Evolutionary conservation across 1,284 basidiomycete genomes (phyloP), one percentile per base, ranked within the genome.

Genomic region (Cryptococcus jaspeensis): DNA sequence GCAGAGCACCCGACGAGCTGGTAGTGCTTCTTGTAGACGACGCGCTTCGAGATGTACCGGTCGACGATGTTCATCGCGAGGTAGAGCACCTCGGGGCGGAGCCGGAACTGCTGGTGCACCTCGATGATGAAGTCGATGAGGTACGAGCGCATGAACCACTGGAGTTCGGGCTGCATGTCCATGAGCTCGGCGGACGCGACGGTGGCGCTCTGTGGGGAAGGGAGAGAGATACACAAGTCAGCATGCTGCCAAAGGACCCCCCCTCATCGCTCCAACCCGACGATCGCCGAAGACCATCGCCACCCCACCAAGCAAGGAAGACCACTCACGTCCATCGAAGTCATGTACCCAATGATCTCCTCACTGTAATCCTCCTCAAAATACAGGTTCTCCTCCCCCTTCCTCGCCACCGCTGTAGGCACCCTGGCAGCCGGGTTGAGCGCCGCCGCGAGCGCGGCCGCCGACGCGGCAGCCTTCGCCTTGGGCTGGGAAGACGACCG

Each of bases 21-120:
- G 77, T 98, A 99, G 80, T 99, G 96, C 78, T 96, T 96, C 81
- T 94, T 93, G 81, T 93, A 98, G 54, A 99, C 96, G 65, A 99
- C 89, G 45, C 96, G 90, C 67, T 94, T 92, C 52, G 96, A 98
- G 32, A 99, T 92, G 78, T 99, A 99, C 67, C 96, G 92, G 79
- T 99, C 96, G 76, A 99, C 88, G 74, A 99, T 95, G 82, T 99
- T 99, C 80, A 98, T 85, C 25, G 95, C 90, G 73, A 99, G 89
- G 79, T 97, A 99, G 59, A 99, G 85, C 1, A 96, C 99, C 80
- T 99, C 96, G 11, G 96, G 93, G 38, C 95, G 91, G 42, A 99
- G 85, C 44, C 93, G 86, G 81, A 97, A 94, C 62, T 90, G 91
- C 73, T 95, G 92, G 80, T 99, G 96, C 65, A 99, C 91, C 79